Percentiles rank a stretch among this genome's conserved stretches.
phyloP scores from a whole-genome alignment of 768 basidiomycete genomes.

The Suillus variegatus region DNA sequence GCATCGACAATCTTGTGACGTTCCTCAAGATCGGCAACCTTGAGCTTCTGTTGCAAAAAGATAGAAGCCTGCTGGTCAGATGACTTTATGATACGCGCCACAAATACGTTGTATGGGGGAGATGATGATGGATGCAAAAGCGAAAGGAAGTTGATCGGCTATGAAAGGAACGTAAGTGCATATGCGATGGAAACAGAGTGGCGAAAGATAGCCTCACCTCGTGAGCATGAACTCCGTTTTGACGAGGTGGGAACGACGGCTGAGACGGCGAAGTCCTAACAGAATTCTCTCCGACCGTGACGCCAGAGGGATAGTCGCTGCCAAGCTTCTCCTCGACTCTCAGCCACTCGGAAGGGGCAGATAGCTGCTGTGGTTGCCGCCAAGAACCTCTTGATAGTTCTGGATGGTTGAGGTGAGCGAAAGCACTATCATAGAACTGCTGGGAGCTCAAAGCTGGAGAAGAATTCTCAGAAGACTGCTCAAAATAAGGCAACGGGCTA shows the following conservation, averaged over 20 bases:
- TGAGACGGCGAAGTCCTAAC: slow-evolving; percentile 32
- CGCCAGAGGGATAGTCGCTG: slow-evolving; percentile 24
- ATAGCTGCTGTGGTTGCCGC: slow-evolving; percentile 31
- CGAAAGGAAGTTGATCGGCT: slow-evolving; percentile 88
- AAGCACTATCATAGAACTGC: slow-evolving; percentile 34
- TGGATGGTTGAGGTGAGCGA: slow-evolving; percentile 15
- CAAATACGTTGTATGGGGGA: slow-evolving; percentile 81
- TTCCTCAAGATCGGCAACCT: slow-evolving; percentile 78
- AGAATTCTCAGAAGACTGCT: slow-evolving; percentile 50
- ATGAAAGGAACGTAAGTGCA: slow-evolving; percentile 16
- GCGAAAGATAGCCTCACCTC: slow-evolving; percentile 47
- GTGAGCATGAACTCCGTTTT: slow-evolving; percentile 35
- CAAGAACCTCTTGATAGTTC: slow-evolving; percentile 23
- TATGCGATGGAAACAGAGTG: slow-evolving; percentile 15
- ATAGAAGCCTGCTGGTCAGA: slow-evolving; percentile 92
- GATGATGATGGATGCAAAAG: slow-evolving; percentile 57
- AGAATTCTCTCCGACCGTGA: slow-evolving; percentile 28
- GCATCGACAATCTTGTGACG: slow-evolving; percentile 85
- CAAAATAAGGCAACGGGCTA: slow-evolving; percentile 45
- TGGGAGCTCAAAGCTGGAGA: slow-evolving; percentile 39
- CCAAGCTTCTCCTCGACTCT: slow-evolving; percentile 34
- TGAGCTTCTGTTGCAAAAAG: slow-evolving; percentile 88
- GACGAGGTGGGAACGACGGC: slow-evolving; percentile 24
- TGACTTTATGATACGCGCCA: slow-evolving; percentile 83
- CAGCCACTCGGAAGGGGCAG: slow-evolving; percentile 44